Evolutionary conservation across 768 basidiomycete genomes (phyloP).

Genomic region (Tulasnella calospora): DNA sequence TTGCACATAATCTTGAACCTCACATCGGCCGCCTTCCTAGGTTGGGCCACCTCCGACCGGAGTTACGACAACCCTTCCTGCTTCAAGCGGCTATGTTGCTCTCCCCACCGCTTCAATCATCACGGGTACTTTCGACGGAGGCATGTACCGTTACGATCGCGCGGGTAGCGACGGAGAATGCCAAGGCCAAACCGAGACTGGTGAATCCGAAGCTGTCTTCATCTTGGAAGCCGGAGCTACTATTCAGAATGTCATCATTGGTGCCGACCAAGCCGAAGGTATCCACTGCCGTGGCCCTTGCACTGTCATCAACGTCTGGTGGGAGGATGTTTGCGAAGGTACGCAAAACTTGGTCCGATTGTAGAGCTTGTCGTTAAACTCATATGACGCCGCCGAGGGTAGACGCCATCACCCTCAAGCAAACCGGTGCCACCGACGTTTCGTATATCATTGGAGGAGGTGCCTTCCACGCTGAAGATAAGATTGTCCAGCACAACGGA

Average conservation of each 20-base stretch:
- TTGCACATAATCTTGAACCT: not conserved
- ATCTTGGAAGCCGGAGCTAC: not conserved
- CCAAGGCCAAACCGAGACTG: not conserved
- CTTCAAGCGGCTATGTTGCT: conserved; percentile 23
- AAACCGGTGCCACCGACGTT: conserved; percentile 4
- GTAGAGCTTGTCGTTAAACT: not conserved
- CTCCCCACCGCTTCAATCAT: conserved; percentile 25
- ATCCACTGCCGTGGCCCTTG: conserved; percentile 17
- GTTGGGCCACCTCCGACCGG: conserved; percentile 7
- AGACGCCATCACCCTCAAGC: conserved; percentile 14
- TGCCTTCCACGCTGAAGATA: conserved; percentile 22
- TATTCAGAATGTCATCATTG: conserved; percentile 3
- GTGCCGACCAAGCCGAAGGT: conserved; percentile 20
- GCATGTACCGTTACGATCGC: conserved; percentile 18
- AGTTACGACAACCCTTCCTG: conserved; percentile 20
- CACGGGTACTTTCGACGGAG: conserved; percentile 24
- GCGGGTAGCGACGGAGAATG: not conserved
- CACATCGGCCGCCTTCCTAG: not conserved
- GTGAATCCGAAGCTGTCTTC: not conserved
- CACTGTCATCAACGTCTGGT: not conserved
- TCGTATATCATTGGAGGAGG: conserved; percentile 26
- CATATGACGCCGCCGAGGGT: not conserved
- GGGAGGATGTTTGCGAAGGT: conserved; percentile 28
- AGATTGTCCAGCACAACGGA: conserved; percentile 26
- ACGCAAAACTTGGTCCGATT: not conserved